Evolutionary conservation across 2,329 filamentous ascomycete species (phyloP), one percentile per base, ranked within the genome.

Genomic region (Fusarium heterosporum): DNA sequence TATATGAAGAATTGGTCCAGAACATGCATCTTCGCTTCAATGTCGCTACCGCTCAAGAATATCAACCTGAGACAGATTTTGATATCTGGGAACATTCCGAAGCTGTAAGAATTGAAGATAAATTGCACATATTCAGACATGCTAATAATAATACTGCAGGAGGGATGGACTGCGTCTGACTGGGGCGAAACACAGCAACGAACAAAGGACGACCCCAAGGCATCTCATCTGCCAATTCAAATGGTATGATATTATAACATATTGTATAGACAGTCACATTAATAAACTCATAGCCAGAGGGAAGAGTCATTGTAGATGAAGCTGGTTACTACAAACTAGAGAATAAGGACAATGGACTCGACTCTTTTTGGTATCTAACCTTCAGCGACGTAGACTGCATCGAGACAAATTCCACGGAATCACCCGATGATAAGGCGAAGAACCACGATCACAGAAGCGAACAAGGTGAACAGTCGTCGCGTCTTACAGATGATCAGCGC

Each of bases 401-500:
- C 19, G 12, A 54, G 13, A 25, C 4, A 6, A 14, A 30, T 5
- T 17, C 32, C 2, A 39, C 25, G 17, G 9, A 8, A 1, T 10
- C 39, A 13, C 13, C 7, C 2, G 4, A 10, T 25, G 8, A 4
- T 14, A 34, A 17, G 26, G 8, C 47, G 17, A 13, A 38, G 9
- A 12, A 16, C 7, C 14, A 9, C 2, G 14, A 26, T 14, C 26
- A n/a, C 3, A 6, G 38, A 16, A 30, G 3, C 0, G 17, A 30
- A 6, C 3, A 6, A 11, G 25, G 14, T 1, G 2, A 43, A n/a
- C 16, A 10, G 3, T 17, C 29, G 10, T 11, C 13, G 2, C 4
- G 11, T 17, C 61, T 41, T 40, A 65, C 47, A 1, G 51, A 65
- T 16, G 29, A 47, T 6, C 43, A 69, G n/a, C 59, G 61, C 7